Conservation (phyloP, 2,329 filamentous ascomycete species). For the Trichophyton rubrum region DNA sequence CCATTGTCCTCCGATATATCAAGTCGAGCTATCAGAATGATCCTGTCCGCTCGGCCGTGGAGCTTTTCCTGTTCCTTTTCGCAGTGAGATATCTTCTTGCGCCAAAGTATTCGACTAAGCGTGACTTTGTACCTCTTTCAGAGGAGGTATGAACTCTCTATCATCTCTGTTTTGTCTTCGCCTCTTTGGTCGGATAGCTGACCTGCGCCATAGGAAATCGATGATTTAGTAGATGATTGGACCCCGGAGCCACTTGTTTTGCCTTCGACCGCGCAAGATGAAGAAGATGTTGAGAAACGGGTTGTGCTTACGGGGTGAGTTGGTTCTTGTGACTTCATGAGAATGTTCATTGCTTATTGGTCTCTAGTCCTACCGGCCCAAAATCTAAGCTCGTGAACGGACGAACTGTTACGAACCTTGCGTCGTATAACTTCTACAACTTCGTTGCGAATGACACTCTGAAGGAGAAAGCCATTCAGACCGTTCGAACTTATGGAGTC, state of each 20-base stretch:
- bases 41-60: constrained; percentile 82
- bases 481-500: constrained; percentile 87
- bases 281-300: constrained; percentile 68
- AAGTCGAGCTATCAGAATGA: constrained; percentile 97
- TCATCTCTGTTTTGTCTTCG: not conserved
- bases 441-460: constrained; percentile 84
- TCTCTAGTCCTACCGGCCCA: constrained; percentile 64
- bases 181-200: not conserved
- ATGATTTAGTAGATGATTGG: constrained; percentile 95
- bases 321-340: not conserved
- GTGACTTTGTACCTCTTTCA: constrained; percentile 75
- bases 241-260: constrained; percentile 81
- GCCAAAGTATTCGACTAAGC: constrained; percentile 85
- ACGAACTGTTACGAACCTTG: constrained; percentile 82
- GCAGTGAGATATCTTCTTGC: constrained; percentile 86
- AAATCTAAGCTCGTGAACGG: constrained; percentile 82
- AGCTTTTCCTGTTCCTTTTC: constrained; percentile 87
- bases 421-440: constrained; percentile 96
- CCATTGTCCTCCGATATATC: constrained; percentile 89
- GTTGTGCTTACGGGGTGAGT: constrained; percentile 77
- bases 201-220: constrained; percentile 55
- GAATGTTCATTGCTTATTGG: constrained; percentile 1
- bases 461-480: constrained; percentile 90
- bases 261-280: constrained; percentile 60
- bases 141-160: constrained; percentile 50